Evolutionary conservation across 2,329 filamentous ascomycete species (phyloP), one percentile per base, ranked within the genome.

Genomic region (Hirsutella minnesotensis): DNA sequence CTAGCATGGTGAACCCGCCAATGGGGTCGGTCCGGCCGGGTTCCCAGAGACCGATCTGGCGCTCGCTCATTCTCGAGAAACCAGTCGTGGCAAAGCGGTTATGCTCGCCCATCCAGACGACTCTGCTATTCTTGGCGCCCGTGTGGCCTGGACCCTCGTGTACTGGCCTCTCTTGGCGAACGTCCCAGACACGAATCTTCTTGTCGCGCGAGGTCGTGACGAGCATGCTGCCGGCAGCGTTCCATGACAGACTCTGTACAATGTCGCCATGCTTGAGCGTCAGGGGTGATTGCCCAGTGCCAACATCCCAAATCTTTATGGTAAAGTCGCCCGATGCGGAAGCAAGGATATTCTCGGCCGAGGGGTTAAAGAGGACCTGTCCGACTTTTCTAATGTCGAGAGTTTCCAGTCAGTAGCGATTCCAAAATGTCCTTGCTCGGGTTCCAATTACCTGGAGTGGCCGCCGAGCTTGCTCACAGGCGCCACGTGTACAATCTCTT

Each of bases 11-110:
- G 68, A 95, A 95, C 15, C 88, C 89, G 40, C 86, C 88, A 55
- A 96, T 83, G 39, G 92, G 92, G 55, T 94, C 83, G 30, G 80
- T 77, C 50, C 79, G 82, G 53, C 89, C 85, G 39, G 88, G 80
- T 69, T 98, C 92, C 92, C 92, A 98, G 31, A 98, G 73, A 42
- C 86, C 92, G 53, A 98, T 75, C 63, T 98, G 92, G 42, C 92
- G 81, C 67, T 98, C 92, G 61, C 92, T 96, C 92, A 96, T 96
- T 61, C 82, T 85, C 40, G 89, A 95, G 73, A 98, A 98, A 50
- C 92, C 92, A 5, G 92, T 96, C 2, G 92, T 96, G 42, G 86
- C 92, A 56, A 98, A 82, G 51, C 90, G 81, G 67, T 96, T 94
- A 59, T 94, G 87, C 66, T 96, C 92, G 58, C 90, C 92, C 75